Evolutionary conservation across 2,329 filamentous ascomycete genomes (phyloP), one percentile per base, ranked within the genome.

Genomic region (Pseudopyrenochaeta lycopersici): DNA sequence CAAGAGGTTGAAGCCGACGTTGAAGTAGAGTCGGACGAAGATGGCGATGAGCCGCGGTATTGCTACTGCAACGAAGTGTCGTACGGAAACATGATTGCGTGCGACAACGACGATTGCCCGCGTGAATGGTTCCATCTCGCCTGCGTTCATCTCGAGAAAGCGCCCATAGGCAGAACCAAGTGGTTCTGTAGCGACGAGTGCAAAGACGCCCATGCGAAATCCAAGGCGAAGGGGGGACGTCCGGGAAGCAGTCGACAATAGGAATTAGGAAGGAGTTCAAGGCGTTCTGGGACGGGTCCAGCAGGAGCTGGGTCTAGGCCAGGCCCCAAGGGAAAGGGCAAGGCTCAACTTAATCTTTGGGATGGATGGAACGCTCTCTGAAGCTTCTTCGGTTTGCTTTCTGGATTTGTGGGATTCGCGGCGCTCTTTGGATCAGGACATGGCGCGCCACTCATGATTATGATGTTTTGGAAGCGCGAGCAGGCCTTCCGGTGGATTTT

Each of bases 121-220:
- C 82, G 84, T 58, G 85, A 89, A 69, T 89, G 86, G 86, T 89
- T 89, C 72, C 86, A 89, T 77, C 81, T 87, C 71, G 84, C 81
- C 35, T 89, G 86, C 63, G 85, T 88, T 46, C 84, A 85, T 17
- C 76, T 89, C 64, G 84, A 81, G 38, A 82, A 83, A 62, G 83
- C 86, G 61, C 86, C 86, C 0, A 78, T 79, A 14, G 63, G 65
- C n/a, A 60, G 68, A 33, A 68, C 71, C 21, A 77, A 76, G 43
- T 77, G 74, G 74, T 77, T 74, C 55, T 77, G 74, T 54, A 73
- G 72, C 56, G 72, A 75, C 48, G 72, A 76, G 40, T 76, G 74
- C 58, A 73, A 69, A 49, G 73, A 75, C 30, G 62, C 64, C 23
- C 54, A 70, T 38, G 55, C 54, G 7, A 68, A 65, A 39, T 54